Evolutionary conservation across 331 rosid species (phyloP).

Genomic region (Pyrus hybrid): DNA sequence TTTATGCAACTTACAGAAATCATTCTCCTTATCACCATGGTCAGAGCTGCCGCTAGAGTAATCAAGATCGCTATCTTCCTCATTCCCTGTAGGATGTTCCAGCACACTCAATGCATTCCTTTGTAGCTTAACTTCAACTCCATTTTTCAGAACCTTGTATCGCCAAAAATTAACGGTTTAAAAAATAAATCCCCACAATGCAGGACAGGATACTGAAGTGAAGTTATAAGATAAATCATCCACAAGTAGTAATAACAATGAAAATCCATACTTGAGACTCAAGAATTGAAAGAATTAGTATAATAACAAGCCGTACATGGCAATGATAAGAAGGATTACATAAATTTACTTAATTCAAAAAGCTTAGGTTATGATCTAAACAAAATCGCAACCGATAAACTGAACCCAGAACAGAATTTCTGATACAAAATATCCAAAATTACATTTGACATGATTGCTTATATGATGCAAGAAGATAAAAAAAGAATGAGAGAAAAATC

Average conservation of each 20-base stretch:
- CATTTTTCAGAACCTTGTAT: conserved; percentile 57
- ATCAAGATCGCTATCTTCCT: conserved; percentile 35
- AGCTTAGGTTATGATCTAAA: not conserved
- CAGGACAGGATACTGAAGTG: not conserved
- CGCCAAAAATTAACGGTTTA: not conserved
- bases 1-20: conserved; percentile 33
- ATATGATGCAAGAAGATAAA: not conserved
- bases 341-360: not conserved
- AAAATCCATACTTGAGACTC: not conserved
- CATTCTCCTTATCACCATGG: conserved; percentile 44
- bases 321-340: not conserved
- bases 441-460: not conserved
- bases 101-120: conserved; percentile 70
- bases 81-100: conserved; percentile 61
- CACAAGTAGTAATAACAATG: not conserved
- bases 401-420: not conserved
- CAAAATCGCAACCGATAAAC: not conserved
- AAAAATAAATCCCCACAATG: not conserved
- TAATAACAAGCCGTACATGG: not conserved
- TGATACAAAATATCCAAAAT: not conserved
- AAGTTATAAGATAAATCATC: not conserved
- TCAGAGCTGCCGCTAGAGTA: conserved; percentile 54
- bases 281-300: not conserved
- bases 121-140: conserved; percentile 68
- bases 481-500: not conserved